A percentile compares a stretch with the other conserved stretches of the same genome.
Evolutionary conservation across 805 yeast species (phyloP).

Genomic region (Saccharomycopsis schoenii): DNA sequence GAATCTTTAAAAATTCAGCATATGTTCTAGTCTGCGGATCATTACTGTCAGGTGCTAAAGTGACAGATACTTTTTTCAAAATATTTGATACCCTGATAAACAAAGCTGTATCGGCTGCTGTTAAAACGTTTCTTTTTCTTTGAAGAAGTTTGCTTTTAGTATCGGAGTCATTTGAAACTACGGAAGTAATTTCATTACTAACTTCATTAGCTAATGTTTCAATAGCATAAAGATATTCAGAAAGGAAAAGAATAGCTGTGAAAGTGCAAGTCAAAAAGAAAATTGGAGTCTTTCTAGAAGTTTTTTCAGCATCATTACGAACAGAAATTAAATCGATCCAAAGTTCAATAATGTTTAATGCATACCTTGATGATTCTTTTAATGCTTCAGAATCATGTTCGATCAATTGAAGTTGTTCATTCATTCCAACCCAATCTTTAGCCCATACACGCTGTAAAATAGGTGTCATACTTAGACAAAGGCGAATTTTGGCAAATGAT

Average conservation of each 20-base stretch:
- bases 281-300: constrained; percentile 65
- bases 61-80: constrained; percentile 50
- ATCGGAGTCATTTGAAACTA: constrained; percentile 19
- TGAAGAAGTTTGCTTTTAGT: background rate
- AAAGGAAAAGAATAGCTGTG: constrained; percentile 48
- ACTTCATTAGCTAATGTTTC: constrained; percentile 30
- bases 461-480: constrained; percentile 52
- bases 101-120: constrained; percentile 44
- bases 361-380: constrained; percentile 50
- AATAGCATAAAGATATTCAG: constrained; percentile 49
- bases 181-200: background rate
- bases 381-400: constrained; percentile 51
- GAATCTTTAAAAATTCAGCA: constrained; percentile 46
- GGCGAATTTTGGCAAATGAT: constrained; percentile 56
- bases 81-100: constrained; percentile 58
- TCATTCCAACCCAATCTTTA: constrained; percentile 65
- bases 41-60: constrained; percentile 42
- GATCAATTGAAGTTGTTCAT: constrained; percentile 36
- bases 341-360: constrained; percentile 48
- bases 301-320: constrained; percentile 52
- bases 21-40: constrained; percentile 37
- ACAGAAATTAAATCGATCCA: constrained; percentile 69
- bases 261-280: constrained; percentile 65
- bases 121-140: constrained; percentile 23
- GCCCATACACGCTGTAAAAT: constrained; percentile 50